These are phyloP conservation scores for Epichloe gansuensis DNA, from an alignment of 2,329 filamentous ascomycete genomes.

Conservation along the genomic window DNA sequence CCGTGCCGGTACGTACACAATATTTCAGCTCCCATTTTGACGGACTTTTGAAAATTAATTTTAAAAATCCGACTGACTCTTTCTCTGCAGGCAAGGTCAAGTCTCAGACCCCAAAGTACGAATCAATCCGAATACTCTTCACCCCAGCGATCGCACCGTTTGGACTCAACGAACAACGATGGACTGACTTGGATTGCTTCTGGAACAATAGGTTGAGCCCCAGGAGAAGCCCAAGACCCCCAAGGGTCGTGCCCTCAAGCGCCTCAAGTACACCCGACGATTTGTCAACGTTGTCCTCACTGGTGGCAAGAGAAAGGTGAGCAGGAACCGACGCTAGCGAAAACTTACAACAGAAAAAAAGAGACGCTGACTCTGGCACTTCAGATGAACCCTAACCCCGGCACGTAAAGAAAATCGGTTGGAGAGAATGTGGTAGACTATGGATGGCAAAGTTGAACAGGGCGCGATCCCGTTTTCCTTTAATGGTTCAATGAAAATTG, in stretches of 20 bases:
- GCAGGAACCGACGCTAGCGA: conserved; percentile 10
- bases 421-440: conserved; percentile 14
- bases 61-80: neutral
- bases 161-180: conserved; percentile 13
- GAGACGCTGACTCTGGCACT: conserved; percentile 13
- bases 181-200: conserved; percentile 15
- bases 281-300: conserved; percentile 98
- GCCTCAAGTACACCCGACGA: conserved; percentile 88
- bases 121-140: conserved; percentile 12
- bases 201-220: conserved; percentile 54
- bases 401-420: conserved; percentile 39
- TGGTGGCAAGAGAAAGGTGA: conserved; percentile 96
- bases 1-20: conserved; percentile 49
- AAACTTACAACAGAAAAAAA: neutral
- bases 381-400: conserved; percentile 82
- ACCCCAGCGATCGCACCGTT: neutral
- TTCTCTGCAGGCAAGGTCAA: conserved; percentile 72
- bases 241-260: conserved; percentile 97
- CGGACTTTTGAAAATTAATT: neutral
- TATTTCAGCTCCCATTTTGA: no score
- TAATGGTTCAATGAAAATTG: conserved; percentile 10
- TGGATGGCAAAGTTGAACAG: conserved; percentile 13
- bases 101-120: conserved; percentile 85
- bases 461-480: neutral
- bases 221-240: conserved; percentile 95